These are phyloP conservation scores for Paramarasmius palmivorus DNA, from an alignment of 1,284 basidiomycete species.

Conservation along the genomic window DNA sequence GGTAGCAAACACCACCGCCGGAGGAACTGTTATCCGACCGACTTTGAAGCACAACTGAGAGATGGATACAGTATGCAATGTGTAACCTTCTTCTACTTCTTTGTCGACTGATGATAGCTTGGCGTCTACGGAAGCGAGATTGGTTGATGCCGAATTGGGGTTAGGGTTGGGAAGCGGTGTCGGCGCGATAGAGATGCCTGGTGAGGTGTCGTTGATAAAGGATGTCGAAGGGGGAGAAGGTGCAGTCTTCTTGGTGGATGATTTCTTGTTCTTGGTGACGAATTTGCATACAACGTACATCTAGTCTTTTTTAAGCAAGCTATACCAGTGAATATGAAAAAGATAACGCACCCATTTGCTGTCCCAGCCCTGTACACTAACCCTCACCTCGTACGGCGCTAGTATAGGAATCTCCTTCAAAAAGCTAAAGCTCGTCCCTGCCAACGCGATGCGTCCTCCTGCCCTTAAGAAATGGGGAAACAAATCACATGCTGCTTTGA, in stretches of 20 bases:
- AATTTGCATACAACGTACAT: conserved; percentile 66
- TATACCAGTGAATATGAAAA: background rate
- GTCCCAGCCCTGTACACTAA: conserved; percentile 75
- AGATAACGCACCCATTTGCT: conserved; percentile 75
- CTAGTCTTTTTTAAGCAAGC: conserved; percentile 33
- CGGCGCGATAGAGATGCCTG: conserved; percentile 18
- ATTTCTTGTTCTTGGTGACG: conserved; percentile 56
- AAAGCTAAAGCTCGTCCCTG: conserved; percentile 56
- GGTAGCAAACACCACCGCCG: conserved; percentile 53
- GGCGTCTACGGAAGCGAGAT: conserved; percentile 30
- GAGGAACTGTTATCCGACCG: conserved; percentile 77
- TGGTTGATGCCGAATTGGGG: no score
- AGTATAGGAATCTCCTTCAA: conserved; percentile 81
- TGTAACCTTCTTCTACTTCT: conserved; percentile 58
- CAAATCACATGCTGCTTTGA: conserved; percentile 43
- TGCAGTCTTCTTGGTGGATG: conserved; percentile 14
- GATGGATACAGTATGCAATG: conserved; percentile 69
- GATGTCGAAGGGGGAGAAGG: conserved; percentile 15
- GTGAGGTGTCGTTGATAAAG: conserved; percentile 24
- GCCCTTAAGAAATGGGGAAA: conserved; percentile 66
- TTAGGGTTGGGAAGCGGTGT: conserved; percentile 19
- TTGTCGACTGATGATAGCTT: conserved; percentile 26
- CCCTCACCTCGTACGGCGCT: conserved; percentile 66
- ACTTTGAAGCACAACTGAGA: conserved; percentile 75
- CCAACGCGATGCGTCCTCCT: conserved; percentile 72